Evolutionary conservation across 177 flowering plant genomes (phyloP).

Genomic region (Vitis hybrid): DNA sequence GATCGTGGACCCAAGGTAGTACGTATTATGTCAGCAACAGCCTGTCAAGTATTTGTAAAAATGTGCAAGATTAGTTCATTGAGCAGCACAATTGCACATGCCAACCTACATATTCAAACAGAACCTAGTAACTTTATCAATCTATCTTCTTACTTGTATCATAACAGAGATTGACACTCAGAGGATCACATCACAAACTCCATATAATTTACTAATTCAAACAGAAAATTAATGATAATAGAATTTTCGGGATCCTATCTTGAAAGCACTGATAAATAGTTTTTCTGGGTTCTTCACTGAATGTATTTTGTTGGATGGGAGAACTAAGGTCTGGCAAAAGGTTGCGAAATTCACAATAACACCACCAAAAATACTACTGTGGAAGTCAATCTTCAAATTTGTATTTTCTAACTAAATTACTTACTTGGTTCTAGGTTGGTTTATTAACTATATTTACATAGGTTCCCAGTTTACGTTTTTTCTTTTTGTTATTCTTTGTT

Average conservation of each 20-base stretch:
- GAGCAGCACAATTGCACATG: not conserved
- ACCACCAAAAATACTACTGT: too few relatives aligned
- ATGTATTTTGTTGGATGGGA: too few relatives aligned
- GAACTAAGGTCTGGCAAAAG: too few relatives aligned
- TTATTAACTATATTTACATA: too few relatives aligned
- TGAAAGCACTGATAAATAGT: too few relatives aligned
- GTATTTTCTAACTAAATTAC: too few relatives aligned
- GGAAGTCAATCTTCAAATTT: too few relatives aligned
- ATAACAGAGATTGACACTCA: not conserved
- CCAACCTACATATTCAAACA: not conserved
- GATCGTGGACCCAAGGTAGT: constrained; percentile 97
- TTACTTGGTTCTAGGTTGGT: too few relatives aligned
- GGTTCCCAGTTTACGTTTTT: too few relatives aligned
- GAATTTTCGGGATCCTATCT: not conserved
- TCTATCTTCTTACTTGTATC: not conserved
- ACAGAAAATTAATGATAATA: not conserved
- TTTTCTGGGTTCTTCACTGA: too few relatives aligned
- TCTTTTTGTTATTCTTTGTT: too few relatives aligned
- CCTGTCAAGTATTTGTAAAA: constrained; percentile 40
- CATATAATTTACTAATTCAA: not conserved
- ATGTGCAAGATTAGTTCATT: not conserved
- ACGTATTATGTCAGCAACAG: constrained; percentile 93
- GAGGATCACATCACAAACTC: not conserved
- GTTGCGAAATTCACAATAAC: too few relatives aligned
- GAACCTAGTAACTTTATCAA: not conserved